These are phyloP conservation scores for Calamus simplicifolius DNA, from an alignment of 176 grass and related monocot species.

Conservation along the genomic window DNA sequence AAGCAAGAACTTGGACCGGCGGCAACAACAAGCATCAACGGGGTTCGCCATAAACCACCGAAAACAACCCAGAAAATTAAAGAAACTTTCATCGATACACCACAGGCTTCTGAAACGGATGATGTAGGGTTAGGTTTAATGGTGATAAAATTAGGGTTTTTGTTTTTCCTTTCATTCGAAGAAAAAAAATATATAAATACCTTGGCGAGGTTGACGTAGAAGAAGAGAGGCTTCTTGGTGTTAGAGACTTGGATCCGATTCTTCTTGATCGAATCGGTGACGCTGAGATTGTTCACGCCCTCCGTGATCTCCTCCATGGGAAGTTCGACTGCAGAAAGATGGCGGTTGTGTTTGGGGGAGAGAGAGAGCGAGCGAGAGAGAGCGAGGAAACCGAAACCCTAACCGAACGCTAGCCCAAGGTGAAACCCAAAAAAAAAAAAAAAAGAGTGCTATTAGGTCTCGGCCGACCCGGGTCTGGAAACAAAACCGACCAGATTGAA, in stretches of 20 bases:
- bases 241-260: constrained; percentile 93
- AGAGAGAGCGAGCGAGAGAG: too few species aligned
- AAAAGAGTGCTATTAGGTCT: too few species aligned
- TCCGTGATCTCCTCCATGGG: constrained; percentile 84
- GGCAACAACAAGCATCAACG: too few species aligned
- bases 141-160: too few species aligned
- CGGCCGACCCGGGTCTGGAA: too few species aligned
- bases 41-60: not conserved
- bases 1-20: too few species aligned
- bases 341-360: too few species aligned
- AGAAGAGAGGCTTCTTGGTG: constrained; percentile 87
- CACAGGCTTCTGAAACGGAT: too few species aligned
- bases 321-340: not conserved
- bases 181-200: constrained; percentile 9
- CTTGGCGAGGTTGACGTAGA: constrained; percentile 94
- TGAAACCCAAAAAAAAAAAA: not conserved
- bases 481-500: too few species aligned
- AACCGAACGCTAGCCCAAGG: not conserved
- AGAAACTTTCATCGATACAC: too few species aligned
- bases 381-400: constrained; percentile 23
- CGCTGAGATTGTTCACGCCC: constrained; percentile 58
- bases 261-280: constrained; percentile 64
- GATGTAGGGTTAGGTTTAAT: too few species aligned
- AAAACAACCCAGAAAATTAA: constrained; percentile 9
- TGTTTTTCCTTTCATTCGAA: too few species aligned